Evolutionary conservation across 805 yeast species (phyloP), one percentile per base, ranked within the genome.

Genomic region (Peterozyma toletana): DNA sequence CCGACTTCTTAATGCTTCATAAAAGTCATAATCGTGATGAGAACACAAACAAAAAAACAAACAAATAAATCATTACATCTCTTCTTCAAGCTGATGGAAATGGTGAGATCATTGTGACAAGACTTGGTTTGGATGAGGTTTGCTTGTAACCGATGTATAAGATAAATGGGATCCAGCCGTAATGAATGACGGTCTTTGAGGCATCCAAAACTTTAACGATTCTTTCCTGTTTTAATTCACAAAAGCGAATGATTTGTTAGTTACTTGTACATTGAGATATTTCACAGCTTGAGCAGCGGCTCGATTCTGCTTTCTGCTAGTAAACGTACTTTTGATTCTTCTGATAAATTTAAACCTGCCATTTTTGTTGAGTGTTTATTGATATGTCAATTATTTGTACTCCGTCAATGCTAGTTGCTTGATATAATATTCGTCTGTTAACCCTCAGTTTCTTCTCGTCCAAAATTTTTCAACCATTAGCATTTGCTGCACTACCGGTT

Each of bases 81-180:
- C 27, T 21, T 21, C 27, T 42, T 68, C 70, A 85, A 57, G 78
- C 84, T 50, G 86, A 75, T 53, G 95, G 93, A 55, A 86, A 73
- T 41, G 95, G 95, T 51, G 90, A 82, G 55, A 86, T 72, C 55
- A 86, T 38, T 16, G 45, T 72, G 64, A 91, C 73, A 59, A 91
- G 70, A 52, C 80, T 80, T 50, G 97, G 97, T 67, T 84, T 86
- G 65, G 83, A 84, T 45, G 88, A 73, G 50, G 91, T 81, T 54
- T 86, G 79, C 46, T 77, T 64, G 89, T 89, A 84, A 39, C 93
- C 99, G 55, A 93, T 71, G 73, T 93, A 93, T 60, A 93, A 72
- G 52, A 93, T 83, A 61, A 93, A 85, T 45, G 99, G 99, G 57
- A 93, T 83, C 87, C 96, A 93, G 39, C 98, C 97, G 67, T 89